phyloP scores from a whole-genome alignment of 768 basidiomycete species.

The Auriscalpium vulgare region DNA sequence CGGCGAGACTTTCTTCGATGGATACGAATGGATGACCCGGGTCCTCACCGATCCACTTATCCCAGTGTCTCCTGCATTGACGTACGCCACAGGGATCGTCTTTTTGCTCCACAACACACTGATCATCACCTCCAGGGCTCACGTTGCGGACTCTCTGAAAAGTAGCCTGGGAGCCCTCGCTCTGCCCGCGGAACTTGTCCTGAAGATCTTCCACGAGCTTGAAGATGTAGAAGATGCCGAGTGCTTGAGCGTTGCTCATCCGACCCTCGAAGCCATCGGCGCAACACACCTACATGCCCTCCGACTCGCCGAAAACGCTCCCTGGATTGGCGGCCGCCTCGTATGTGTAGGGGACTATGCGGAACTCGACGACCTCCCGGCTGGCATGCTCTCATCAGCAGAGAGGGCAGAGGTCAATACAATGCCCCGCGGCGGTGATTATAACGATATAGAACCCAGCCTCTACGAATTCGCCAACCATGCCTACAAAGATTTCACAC shows the following conservation, averaged over 20 bases:
- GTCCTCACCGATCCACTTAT: too few species aligned
- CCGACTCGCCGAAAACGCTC: neutral
- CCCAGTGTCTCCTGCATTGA: too few species aligned
- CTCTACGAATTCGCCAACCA: neutral
- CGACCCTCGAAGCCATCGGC: neutral
- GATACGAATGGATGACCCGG: too few species aligned
- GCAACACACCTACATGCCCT: neutral
- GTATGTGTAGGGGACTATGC: slow-evolving; percentile 2
- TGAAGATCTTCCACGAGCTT: neutral
- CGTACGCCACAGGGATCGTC: too few species aligned
- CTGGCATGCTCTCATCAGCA: neutral
- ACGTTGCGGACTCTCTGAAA: too few species aligned
- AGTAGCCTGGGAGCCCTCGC: neutral
- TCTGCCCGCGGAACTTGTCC: neutral
- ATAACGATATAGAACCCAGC: slow-evolving; percentile 4
- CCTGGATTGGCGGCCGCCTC: neutral
- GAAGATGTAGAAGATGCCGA: neutral
- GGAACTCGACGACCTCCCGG: slow-evolving; percentile 1
- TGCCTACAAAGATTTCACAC: too few species aligned
- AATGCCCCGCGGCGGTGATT: neutral
- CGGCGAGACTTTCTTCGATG: too few species aligned
- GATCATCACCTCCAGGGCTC: too few species aligned
- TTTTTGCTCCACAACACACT: too few species aligned
- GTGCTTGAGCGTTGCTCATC: neutral
- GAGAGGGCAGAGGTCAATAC: neutral